Conservation (phyloP, 768 basidiomycete species). For the Dacryopinax primogenitus region DNA sequence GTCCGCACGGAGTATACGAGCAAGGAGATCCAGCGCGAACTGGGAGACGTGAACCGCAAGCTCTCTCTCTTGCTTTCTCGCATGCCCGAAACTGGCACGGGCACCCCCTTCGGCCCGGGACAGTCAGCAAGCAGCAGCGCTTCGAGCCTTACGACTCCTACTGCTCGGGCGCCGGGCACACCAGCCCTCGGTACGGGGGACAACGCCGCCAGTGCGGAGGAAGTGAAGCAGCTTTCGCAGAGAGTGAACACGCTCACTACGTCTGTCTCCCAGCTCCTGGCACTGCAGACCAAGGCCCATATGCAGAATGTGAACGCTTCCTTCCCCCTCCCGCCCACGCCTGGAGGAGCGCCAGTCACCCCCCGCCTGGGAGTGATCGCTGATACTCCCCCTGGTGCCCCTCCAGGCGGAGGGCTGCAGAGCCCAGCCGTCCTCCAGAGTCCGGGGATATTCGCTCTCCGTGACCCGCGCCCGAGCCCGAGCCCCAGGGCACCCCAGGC, state of each 20-base stretch:
- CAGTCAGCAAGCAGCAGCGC: neutral
- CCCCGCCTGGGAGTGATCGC: neutral
- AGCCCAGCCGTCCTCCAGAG: neutral
- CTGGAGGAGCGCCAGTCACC: neutral
- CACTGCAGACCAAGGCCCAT: constrained; percentile 52
- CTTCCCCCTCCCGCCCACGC: constrained; percentile 3
- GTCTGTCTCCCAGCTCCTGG: constrained; percentile 73
- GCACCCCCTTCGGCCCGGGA: neutral
- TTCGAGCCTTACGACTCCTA: constrained; percentile 11
- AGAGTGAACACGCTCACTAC: constrained; percentile 66
- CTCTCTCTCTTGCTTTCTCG: constrained; percentile 64
- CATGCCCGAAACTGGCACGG: neutral
- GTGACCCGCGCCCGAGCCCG: neutral
- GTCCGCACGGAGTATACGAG: constrained; percentile 55
- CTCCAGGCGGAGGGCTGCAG: neutral
- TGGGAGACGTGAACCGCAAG: constrained; percentile 63
- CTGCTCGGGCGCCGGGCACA: constrained; percentile 9
- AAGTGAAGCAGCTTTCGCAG: constrained; percentile 55
- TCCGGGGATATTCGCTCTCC: neutral
- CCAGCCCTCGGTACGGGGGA: neutral
- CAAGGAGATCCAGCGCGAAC: constrained; percentile 59
- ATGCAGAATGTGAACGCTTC: constrained; percentile 14
- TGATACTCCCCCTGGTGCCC: neutral
- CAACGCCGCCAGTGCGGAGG: constrained; percentile 23
- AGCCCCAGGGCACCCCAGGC: neutral